phyloP scores from a whole-genome alignment of 768 basidiomycete genomes.

The Pseudohyphozyma bogoriensis region DNA sequence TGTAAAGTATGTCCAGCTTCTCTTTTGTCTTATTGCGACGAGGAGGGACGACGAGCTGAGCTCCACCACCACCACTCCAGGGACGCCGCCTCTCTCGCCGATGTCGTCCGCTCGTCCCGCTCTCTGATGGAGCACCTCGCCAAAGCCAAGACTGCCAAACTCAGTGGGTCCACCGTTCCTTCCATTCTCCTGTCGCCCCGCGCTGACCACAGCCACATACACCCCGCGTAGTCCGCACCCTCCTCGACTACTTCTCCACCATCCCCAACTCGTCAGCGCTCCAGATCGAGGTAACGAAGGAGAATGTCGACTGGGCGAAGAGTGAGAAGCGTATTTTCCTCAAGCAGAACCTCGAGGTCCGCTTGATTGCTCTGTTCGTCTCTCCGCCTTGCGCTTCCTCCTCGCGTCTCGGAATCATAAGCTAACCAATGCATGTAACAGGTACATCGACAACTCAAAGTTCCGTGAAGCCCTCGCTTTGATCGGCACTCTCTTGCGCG shows the following conservation, averaged over 20 bases:
- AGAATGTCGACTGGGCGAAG: constrained; percentile 88
- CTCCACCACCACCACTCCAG: constrained; percentile 41
- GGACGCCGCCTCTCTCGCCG: constrained; percentile 71
- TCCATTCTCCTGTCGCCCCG: not conserved
- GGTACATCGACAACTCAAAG: constrained; percentile 56
- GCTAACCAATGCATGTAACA: constrained; percentile 6
- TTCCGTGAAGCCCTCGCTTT: constrained; percentile 68
- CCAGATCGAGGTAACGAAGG: constrained; percentile 75
- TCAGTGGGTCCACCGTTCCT: constrained; percentile 51
- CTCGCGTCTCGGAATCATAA: not conserved
- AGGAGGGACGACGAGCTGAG: not conserved
- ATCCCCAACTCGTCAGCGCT: constrained; percentile 64
- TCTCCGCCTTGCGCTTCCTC: constrained; percentile 31
- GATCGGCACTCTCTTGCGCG: constrained; percentile 78
- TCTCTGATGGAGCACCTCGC: constrained; percentile 87
- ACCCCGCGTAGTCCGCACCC: constrained; percentile 78
- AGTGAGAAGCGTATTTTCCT: constrained; percentile 87
- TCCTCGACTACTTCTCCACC: constrained; percentile 75
- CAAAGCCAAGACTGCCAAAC: constrained; percentile 93
- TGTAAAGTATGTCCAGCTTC: constrained; percentile 44
- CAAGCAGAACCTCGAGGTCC: constrained; percentile 83
- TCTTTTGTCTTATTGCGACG: not conserved
- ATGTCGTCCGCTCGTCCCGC: constrained; percentile 72
- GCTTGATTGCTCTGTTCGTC: constrained; percentile 58
- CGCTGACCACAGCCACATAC: not conserved